Evolutionary conservation across 352 stramenopile species (phyloP), one percentile per base, ranked within the genome.

Genomic region (Phytopythium chamaehyphon): DNA sequence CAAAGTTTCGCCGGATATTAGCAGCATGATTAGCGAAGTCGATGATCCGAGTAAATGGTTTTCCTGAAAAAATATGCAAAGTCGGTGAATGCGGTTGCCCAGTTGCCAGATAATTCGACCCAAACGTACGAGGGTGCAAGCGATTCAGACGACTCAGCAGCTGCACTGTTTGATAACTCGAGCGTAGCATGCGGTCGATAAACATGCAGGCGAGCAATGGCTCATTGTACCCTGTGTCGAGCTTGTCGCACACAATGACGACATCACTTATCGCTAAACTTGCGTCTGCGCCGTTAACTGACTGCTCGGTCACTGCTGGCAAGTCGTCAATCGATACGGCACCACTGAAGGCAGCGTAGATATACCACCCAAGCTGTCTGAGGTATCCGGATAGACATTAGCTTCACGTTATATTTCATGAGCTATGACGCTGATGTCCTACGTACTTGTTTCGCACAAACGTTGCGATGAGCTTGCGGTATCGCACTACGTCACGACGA

Each of bases 151-250:
- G 77, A 75, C 78, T 90, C 1, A 90, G 62, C 28, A 93, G 62
- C 54, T 93, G 83, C n/a, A 93, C 83, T 0, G 74, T 87, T 23
- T 88, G 80, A 1, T 71, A 63, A 19, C 66, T 83, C 6, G 76
- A 76, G 6, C 73, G 74, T 33, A 93, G 60, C 35, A 83, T 79
- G 11, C 83, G 78, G 54, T 93, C 83, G n/a, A 93, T 79, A 53
- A 90, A 93, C 80, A 93, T 91, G 21, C 70, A 80, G 4, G 73
- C 61, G 14, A 93, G 65, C 31, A 78, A 40, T 0, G 83, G 81
- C 37, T 93, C 81, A 46, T 90, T 93, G 68, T 89, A 93, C 3
- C 83, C 83, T 2, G 83, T 93, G 43, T 93, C 83, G 7, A 93
- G 76, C 47, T 93, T 93, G 48, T 93, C 83, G 64, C 83, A 93